phyloP scores from a whole-genome alignment of 345 rosid species.

The Citrus sp. region DNA sequence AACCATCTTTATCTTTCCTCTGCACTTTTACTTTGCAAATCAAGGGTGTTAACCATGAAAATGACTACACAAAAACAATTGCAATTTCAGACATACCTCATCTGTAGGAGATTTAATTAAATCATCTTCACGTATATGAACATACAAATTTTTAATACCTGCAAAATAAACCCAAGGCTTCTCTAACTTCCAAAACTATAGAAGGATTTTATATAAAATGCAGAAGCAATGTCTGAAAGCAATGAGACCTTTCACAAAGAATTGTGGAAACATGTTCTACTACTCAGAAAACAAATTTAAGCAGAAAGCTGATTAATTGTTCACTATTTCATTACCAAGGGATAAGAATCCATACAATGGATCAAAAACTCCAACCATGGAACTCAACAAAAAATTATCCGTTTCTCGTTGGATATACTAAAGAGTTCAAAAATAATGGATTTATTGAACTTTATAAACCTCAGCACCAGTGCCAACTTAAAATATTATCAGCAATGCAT shows the following conservation, averaged over 20 bases:
- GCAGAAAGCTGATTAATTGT: neutral
- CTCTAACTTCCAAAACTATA: neutral
- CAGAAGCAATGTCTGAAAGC: neutral
- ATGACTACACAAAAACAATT: neutral
- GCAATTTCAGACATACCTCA: constrained; percentile 47
- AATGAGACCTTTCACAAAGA: neutral
- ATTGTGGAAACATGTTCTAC: neutral
- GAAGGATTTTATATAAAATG: neutral
- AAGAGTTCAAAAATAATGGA: neutral
- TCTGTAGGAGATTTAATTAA: constrained; percentile 58
- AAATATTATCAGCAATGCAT: neutral
- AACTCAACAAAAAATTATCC: neutral
- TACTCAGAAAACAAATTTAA: neutral
- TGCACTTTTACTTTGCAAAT: neutral
- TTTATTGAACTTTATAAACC: neutral
- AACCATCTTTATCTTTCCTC: neutral
- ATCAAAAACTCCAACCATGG: neutral
- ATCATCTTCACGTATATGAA: constrained; percentile 55
- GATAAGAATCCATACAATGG: neutral
- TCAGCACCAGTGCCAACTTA: neutral
- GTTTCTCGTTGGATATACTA: neutral
- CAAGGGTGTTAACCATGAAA: neutral
- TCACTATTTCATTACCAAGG: neutral
- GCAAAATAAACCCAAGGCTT: constrained; percentile 17
- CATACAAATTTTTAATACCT: constrained; percentile 59